Base-by-base conservation (phyloP, 768 basidiomycete species). In the Phallus indusiatus region DNA sequence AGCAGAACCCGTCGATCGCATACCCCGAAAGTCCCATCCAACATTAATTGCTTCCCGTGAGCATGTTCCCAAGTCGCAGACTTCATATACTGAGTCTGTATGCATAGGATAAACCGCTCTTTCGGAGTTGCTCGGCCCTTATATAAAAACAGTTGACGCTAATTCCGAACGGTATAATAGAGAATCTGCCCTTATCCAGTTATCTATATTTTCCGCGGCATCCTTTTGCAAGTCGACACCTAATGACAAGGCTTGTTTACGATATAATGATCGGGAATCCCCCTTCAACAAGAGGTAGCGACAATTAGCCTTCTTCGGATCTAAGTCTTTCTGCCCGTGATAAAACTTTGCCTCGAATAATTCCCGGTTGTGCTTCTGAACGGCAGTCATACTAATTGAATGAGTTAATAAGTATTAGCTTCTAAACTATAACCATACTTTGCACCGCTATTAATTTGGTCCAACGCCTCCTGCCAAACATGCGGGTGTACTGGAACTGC, bases 401-500 rank as follows among this genome's bases (percentile, higher is more conserved):
- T 37, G 16, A 37, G 16, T 37, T 37, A 37, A 37, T 37, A 37
- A 37, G 16, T 8, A 37, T 8, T 37, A 37, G 16, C 8, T 8
- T 37, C 36, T 16, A 37, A 16, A 37, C 36, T 8, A 8, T 16
- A 37, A 37, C 16, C 16, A 8, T 37, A 56, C 60, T 28, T 54
- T 20, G 53, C 53, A 54, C 53, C 53, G 5, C 34, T 17, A 59
- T 20, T 18, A 20, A 35, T 33, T 21, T 37, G 53, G 16, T 16
- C 56, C 28, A 51, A 24, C 5, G 47, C 61, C 56, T 65, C 54
- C 51, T 67, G 61, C 34, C 66, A 63, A 14, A 75, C 72, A 56
- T 68, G 65, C 9, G 63, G 62, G 64, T 74, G 73, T 6, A 75
- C 59, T 7, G 73, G 73, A n/a, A 72, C 55, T 1, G 66, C 11